Conservation (phyloP, 2,329 filamentous ascomycete species). For the Pseudohalonectria lignicola region DNA sequence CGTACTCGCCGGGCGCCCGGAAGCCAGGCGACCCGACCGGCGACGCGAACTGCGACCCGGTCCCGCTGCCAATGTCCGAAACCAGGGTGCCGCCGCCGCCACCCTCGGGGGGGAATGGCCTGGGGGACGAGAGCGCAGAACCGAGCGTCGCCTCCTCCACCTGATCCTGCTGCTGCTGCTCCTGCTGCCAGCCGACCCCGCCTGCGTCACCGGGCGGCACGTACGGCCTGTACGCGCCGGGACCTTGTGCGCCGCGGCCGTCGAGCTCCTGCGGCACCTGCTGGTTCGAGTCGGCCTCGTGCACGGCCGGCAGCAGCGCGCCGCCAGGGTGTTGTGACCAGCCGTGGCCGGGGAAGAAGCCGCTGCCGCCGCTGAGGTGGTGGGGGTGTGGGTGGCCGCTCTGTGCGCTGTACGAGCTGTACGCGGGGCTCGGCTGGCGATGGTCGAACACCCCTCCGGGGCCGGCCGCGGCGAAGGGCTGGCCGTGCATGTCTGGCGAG, state of each 20-base stretch:
- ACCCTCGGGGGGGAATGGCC: background rate
- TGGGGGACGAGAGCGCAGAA: background rate
- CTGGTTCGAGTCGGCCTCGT: constrained; percentile 2
- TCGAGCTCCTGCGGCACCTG: background rate
- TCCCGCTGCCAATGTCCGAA: background rate
- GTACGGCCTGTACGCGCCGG: background rate
- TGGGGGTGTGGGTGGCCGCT: background rate
- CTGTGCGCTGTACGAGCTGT: background rate
- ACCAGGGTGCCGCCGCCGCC: background rate
- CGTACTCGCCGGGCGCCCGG: background rate
- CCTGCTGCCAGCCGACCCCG: background rate
- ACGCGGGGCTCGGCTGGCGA: background rate
- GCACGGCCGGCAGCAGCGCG: background rate
- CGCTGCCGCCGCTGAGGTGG: background rate
- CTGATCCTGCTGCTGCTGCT: background rate
- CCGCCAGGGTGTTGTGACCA: background rate
- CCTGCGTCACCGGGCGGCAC: background rate
- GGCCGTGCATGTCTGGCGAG: background rate
- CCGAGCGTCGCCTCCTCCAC: background rate
- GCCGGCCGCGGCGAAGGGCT: background rate
- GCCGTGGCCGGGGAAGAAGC: too few relatives aligned
- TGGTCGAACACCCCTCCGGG: background rate
- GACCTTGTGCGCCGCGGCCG: background rate
- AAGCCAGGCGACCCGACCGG: background rate
- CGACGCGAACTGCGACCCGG: background rate